Base-by-base conservation (phyloP, 2,329 filamentous ascomycete species). In the Hymenoscyphus scutula region DNA sequence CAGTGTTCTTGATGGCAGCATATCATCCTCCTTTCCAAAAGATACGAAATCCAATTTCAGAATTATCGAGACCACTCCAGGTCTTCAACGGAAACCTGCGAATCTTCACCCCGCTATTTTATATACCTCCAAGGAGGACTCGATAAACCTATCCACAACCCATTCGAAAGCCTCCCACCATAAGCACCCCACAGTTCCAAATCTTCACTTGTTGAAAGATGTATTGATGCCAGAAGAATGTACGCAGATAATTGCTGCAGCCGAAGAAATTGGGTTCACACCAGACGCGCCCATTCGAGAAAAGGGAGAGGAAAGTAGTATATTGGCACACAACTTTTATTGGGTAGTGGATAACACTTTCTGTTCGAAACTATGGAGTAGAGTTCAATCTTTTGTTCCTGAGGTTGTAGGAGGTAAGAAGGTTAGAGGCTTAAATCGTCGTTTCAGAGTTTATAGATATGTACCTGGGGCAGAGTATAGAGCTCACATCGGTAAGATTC, bases 281-380 rank as follows among this genome's bases (percentile, higher is more conserved):
- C 88, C 88, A 0, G 88, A 91, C 69, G 85, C 86, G 0, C 88
- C 88, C 0, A 76, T 90, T 32, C 83, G 85, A 1, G 84, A 85
- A n/a, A 85, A 87, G 61, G 85, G 84, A 17, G 70, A 72, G 53
- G 85, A 89, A 59, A 79, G 80, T 27, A 89, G 85, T 69, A 81
- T 90, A 55, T 74, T 90, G 1, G 88, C 88, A 0, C 88, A 90
- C 76, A 90, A 90, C 73, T 89, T 90, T 68, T 90, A 90, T 77
- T 90, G 88, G 88, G 79, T 90, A 8, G 79, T 86, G 13, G 88
- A 90, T 67, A 77, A 79, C 25, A 77, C 79, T 0, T 89, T 90
- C 72, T 83, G 87, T 69, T 81, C 87, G 62, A 80, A 77, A 15
- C 78, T 90, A 1, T 90, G 88, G 88, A 74, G 77, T 0, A 81